These are phyloP conservation scores for Usnea hakonensis DNA, from an alignment of 495 filamentous ascomycete genomes.

Conservation along the genomic window DNA sequence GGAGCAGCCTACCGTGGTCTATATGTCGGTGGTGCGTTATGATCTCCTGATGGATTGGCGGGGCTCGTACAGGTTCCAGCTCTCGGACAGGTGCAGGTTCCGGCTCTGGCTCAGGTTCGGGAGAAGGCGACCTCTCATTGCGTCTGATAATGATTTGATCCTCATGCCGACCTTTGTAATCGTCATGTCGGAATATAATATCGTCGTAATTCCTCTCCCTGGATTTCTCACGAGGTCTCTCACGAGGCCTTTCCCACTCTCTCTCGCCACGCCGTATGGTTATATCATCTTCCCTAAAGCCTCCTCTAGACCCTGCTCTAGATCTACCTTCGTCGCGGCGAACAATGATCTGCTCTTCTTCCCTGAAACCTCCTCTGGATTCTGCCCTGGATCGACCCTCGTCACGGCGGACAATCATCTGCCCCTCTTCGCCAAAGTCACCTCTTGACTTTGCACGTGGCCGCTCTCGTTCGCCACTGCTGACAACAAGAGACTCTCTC, in stretches of 20 bases:
- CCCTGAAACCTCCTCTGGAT: slow-evolving; percentile 18
- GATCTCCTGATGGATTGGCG: slow-evolving; percentile 69
- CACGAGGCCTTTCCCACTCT: slow-evolving; percentile 18
- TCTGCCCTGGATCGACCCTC: slow-evolving; percentile 17
- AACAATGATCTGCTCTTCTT: slow-evolving; percentile 22
- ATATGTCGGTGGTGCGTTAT: slow-evolving; percentile 82
- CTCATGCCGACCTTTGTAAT: slow-evolving; percentile 20
- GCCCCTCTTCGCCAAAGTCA: slow-evolving; percentile 13
- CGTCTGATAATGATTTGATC: slow-evolving; percentile 28
- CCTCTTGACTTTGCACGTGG: slow-evolving; percentile 15
- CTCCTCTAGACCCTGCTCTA: slow-evolving; percentile 21
- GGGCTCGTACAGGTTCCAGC: slow-evolving; percentile 50
- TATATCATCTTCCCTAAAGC: slow-evolving; percentile 27
- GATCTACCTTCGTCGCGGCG: slow-evolving; percentile 17
- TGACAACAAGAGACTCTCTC: slow-evolving; percentile 31
- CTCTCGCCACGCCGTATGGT: slow-evolving; percentile 20
- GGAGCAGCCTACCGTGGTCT: slow-evolving; percentile 64
- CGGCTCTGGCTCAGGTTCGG: slow-evolving; percentile 30
- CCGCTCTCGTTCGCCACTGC: slow-evolving; percentile 18
- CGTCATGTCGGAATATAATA: slow-evolving; percentile 26
- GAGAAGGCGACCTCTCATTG: slow-evolving; percentile 32
- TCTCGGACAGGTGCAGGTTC: slow-evolving; percentile 30
- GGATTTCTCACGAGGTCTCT: slow-evolving; percentile 19
- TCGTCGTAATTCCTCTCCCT: slow-evolving; percentile 29
- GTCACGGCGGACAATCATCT: slow-evolving; percentile 21